Evolutionary conservation across 345 rosid genomes (phyloP).

Genomic region (Euphorbia pulcherrima): DNA sequence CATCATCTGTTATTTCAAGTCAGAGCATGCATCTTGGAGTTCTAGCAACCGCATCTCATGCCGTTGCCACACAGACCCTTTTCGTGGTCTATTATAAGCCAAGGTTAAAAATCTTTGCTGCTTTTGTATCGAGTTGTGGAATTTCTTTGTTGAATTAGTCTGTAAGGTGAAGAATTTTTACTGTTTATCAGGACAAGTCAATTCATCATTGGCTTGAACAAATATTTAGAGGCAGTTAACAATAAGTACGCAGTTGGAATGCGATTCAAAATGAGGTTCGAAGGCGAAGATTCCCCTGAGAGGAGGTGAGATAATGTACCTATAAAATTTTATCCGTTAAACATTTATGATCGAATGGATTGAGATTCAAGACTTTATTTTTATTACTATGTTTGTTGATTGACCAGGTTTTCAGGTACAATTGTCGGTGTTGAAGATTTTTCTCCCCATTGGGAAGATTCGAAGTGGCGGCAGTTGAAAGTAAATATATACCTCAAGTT

Average conservation of each 20-base stretch:
- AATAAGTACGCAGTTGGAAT: constrained; percentile 67
- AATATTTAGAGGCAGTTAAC: constrained; percentile 64
- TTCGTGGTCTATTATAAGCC: constrained; percentile 91
- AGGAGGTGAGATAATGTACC: constrained; percentile 48
- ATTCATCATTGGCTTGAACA: constrained; percentile 79
- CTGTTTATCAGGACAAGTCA: constrained; percentile 75
- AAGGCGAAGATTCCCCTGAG: constrained; percentile 89
- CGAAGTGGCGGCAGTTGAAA: constrained; percentile 83
- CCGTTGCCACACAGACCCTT: constrained; percentile 56
- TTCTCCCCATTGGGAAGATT: constrained; percentile 73
- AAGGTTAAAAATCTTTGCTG: constrained; percentile 38
- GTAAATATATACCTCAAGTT: constrained; percentile 22
- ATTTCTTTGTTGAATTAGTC: not conserved
- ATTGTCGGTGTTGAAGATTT: constrained; percentile 77
- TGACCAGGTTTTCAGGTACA: constrained; percentile 79
- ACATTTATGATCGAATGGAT: not conserved
- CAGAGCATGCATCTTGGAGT: constrained; percentile 97
- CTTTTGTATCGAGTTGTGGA: not conserved
- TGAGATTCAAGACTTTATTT: not conserved
- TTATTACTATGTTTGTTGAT: not conserved
- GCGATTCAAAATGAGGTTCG: constrained; percentile 90
- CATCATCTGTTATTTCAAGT: constrained; percentile 87
- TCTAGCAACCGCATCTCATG: constrained; percentile 94
- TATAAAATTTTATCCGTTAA: not conserved
- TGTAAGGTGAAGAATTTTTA: not conserved